Percentiles rank a stretch among this genome's conserved stretches.
These are phyloP conservation scores for Medicago truncatula DNA, from an alignment of 306 rosid species.

Conservation along the genomic window DNA sequence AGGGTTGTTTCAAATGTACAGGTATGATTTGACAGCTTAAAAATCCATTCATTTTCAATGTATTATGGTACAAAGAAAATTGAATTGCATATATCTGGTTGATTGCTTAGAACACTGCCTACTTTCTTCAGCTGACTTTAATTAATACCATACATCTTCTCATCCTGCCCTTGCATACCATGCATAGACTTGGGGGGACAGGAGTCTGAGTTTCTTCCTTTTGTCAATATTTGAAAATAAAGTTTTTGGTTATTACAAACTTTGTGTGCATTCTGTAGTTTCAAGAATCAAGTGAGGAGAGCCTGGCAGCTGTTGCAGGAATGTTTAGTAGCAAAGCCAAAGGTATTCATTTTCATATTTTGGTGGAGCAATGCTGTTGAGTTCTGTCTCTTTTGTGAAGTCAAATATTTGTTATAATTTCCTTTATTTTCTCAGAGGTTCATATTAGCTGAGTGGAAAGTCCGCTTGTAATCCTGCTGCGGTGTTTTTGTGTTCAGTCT, in stretches of 20 bases:
- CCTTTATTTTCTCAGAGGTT: slow-evolving; percentile 1
- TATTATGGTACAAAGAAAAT: slow-evolving; percentile 23
- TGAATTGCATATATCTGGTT: slow-evolving; percentile 24
- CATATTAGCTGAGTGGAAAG: slow-evolving; percentile 18
- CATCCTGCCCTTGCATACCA: slow-evolving; percentile 13
- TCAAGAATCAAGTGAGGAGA: slow-evolving; percentile 94
- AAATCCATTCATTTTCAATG: slow-evolving; percentile 23
- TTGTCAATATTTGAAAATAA: slow-evolving; percentile 29
- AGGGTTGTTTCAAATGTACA: slow-evolving; percentile 90
- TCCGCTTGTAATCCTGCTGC: slow-evolving; percentile 10
- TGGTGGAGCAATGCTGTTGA: slow-evolving; percentile 17
- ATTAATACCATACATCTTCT: slow-evolving; percentile 22
- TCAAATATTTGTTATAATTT: slow-evolving; percentile 28
- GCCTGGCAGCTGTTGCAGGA: slow-evolving; percentile 98
- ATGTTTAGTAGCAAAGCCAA: slow-evolving; percentile 99
- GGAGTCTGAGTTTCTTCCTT: background rate
- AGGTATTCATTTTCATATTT: slow-evolving; percentile 62
- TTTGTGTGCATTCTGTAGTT: slow-evolving; percentile 54
- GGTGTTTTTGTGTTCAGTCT: slow-evolving; percentile 28
- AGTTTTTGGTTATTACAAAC: slow-evolving; percentile 32
- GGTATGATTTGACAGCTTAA: slow-evolving; percentile 56
- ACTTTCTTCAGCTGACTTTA: slow-evolving; percentile 28
- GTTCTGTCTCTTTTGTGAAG: slow-evolving; percentile 20
- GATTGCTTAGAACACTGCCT: slow-evolving; percentile 30
- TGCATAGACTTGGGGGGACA: slow-evolving; percentile 15